Percentiles rank a stretch among this genome's conserved stretches.
phyloP scores from a whole-genome alignment of 495 filamentous ascomycete species.

The Podospora didyma region DNA sequence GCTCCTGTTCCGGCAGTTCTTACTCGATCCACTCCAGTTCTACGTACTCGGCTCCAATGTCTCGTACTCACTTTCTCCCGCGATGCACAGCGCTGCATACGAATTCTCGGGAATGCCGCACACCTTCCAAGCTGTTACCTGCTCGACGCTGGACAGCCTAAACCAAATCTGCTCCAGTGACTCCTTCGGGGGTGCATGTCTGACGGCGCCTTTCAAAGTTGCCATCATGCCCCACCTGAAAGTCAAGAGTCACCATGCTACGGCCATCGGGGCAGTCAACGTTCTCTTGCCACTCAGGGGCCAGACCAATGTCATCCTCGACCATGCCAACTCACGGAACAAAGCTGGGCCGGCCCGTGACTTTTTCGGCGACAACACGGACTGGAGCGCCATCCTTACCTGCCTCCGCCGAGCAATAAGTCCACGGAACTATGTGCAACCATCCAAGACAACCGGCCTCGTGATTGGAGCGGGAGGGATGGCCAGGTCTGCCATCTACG shows the following conservation, averaged over 20 bases:
- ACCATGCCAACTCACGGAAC: conserved; percentile 63
- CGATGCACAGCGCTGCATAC: conserved; percentile 77
- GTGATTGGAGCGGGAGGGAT: conserved; percentile 81
- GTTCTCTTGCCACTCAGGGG: conserved; percentile 73
- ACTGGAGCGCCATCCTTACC: conserved; percentile 69
- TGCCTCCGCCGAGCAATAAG: conserved; percentile 73
- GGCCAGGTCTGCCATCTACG: conserved; percentile 75
- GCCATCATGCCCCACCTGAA: conserved; percentile 64
- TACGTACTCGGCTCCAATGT: conserved; percentile 72
- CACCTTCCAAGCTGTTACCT: conserved; percentile 61
- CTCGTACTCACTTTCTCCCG: conserved; percentile 70
- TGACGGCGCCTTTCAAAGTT: conserved; percentile 74
- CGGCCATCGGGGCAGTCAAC: conserved; percentile 78
- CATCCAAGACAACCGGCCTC: conserved; percentile 60
- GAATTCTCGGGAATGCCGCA: conserved; percentile 69
- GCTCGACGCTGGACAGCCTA: conserved; percentile 59
- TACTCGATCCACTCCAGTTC: conserved; percentile 65
- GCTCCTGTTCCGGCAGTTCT: conserved; percentile 51
- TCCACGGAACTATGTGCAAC: conserved; percentile 71
- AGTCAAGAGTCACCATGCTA: conserved; percentile 68
- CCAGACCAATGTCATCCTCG: conserved; percentile 53
- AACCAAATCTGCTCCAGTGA: conserved; percentile 59
- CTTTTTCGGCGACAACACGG: conserved; percentile 81
- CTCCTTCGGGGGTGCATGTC: conserved; percentile 67
- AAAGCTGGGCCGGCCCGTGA: conserved; percentile 59